These are phyloP conservation scores for Xylaria venustula DNA, from an alignment of 495 filamentous ascomycete genomes.

Conservation along the genomic window DNA sequence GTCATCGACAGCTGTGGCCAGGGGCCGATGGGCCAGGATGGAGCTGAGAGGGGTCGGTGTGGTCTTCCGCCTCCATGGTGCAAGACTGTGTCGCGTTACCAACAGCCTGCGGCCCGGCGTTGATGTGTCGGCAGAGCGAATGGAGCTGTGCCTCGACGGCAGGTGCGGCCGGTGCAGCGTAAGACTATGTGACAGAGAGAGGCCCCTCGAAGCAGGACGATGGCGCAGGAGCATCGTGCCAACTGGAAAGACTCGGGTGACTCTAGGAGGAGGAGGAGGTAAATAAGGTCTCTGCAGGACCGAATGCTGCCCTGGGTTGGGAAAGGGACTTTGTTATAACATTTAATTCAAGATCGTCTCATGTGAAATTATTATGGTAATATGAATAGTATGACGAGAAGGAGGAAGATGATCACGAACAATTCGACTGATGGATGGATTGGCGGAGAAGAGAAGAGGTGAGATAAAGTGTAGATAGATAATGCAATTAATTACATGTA, in stretches of 20 bases:
- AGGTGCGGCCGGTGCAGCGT: constrained; percentile 18
- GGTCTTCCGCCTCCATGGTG: constrained; percentile 33
- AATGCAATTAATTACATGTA: not conserved
- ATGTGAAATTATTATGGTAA: not conserved
- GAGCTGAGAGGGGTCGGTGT: constrained; percentile 7
- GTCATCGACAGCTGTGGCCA: constrained; percentile 46
- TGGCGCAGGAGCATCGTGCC: constrained; percentile 25
- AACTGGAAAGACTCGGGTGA: constrained; percentile 6
- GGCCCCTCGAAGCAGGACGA: constrained; percentile 16
- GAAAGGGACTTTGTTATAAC: constrained; percentile 17
- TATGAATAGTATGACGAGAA: not conserved
- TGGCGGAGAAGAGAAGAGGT: not conserved
- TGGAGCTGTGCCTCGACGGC: constrained; percentile 11
- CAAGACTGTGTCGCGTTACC: constrained; percentile 22
- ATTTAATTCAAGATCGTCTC: constrained; percentile 15
- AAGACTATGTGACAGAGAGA: constrained; percentile 17
- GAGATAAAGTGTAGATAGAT: not conserved
- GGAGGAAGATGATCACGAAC: not conserved
- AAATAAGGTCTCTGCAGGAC: constrained; percentile 20
- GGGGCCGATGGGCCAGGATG: constrained; percentile 33
- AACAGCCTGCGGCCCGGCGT: constrained; percentile 12
- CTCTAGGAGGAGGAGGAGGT: constrained; percentile 2
- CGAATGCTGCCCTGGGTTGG: constrained; percentile 17
- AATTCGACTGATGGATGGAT: not conserved
- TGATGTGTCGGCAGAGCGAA: constrained; percentile 4